phyloP scores from a whole-genome alignment of 768 basidiomycete species.

The Boletales sp. region DNA sequence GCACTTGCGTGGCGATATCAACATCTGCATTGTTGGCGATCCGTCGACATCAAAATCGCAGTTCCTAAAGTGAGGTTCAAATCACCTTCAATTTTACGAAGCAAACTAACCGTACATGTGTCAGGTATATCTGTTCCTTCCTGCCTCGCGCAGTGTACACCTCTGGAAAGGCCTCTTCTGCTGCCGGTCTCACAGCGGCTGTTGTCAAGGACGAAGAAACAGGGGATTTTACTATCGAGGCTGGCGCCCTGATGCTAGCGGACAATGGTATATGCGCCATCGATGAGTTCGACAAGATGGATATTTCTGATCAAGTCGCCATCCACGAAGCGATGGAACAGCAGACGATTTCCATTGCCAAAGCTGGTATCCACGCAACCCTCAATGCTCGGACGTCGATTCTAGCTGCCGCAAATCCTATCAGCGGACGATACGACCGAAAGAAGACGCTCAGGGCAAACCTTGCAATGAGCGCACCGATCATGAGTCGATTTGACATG shows the following conservation, averaged over 20 bases:
- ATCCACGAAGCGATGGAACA: slow-evolving; percentile 99
- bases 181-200: slow-evolving; percentile 97
- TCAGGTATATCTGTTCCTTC: slow-evolving; percentile 96
- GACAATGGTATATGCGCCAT: slow-evolving; percentile 99
- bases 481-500: slow-evolving; percentile 98
- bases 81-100: neutral
- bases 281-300: slow-evolving; percentile 99
- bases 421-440: slow-evolving; percentile 95
- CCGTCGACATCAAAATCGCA: slow-evolving; percentile 98
- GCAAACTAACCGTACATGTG: neutral
- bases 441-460: slow-evolving; percentile 90
- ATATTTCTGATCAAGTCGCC: slow-evolving; percentile 95
- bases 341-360: slow-evolving; percentile 98
- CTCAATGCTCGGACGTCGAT: slow-evolving; percentile 97
- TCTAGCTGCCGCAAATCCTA: slow-evolving; percentile 94
- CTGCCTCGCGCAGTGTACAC: slow-evolving; percentile 97
- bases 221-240: slow-evolving; percentile 99
- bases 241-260: slow-evolving; percentile 97
- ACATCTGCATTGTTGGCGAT: slow-evolving; percentile 97
- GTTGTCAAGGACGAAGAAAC: slow-evolving; percentile 99
- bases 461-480: slow-evolving; percentile 96
- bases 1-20: slow-evolving; percentile 97
- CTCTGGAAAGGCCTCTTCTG: slow-evolving; percentile 98
- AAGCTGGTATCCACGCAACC: slow-evolving; percentile 98
- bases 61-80: slow-evolving; percentile 80